phyloP scores from a whole-genome alignment of 1,139 yeast genomes.

The Kodamaea anthophila region DNA sequence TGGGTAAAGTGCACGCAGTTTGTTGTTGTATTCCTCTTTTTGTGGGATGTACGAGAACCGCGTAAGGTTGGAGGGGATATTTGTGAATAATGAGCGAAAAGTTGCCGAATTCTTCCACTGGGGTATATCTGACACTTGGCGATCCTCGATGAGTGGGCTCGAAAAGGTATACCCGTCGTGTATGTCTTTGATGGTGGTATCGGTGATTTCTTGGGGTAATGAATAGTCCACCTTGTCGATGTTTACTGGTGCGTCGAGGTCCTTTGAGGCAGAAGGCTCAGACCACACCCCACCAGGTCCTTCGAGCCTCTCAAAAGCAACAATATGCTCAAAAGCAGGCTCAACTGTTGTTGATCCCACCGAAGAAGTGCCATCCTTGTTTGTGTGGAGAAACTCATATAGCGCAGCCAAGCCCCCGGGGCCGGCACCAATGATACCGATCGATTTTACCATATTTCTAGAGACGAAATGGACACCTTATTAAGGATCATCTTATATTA shows the following conservation, averaged over 20 bases:
- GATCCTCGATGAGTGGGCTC: constrained; percentile 14
- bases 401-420: constrained; percentile 34
- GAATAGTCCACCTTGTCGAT: constrained; percentile 22
- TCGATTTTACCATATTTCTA: constrained; percentile 7
- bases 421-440: constrained; percentile 34
- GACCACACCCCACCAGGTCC: constrained; percentile 34
- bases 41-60: constrained; percentile 35
- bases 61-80: constrained; percentile 39
- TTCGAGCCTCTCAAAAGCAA: constrained; percentile 29
- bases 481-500: too few relatives aligned
- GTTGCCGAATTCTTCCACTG: constrained; percentile 24
- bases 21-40: constrained; percentile 22
- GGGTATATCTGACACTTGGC: constrained; percentile 30
- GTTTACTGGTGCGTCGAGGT: constrained; percentile 26
- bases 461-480: too few relatives aligned
- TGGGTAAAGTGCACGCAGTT: constrained; percentile 26
- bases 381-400: constrained; percentile 31
- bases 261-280: constrained; percentile 18
- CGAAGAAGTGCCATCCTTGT: constrained; percentile 24
- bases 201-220: constrained; percentile 5
- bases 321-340: constrained; percentile 16
- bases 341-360: constrained; percentile 14
- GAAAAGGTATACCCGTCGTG: constrained; percentile 12
- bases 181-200: constrained; percentile 12
- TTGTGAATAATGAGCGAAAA: constrained; percentile 29